phyloP scores from a whole-genome alignment of 495 filamentous ascomycete genomes.

The Tuber calosporum region DNA sequence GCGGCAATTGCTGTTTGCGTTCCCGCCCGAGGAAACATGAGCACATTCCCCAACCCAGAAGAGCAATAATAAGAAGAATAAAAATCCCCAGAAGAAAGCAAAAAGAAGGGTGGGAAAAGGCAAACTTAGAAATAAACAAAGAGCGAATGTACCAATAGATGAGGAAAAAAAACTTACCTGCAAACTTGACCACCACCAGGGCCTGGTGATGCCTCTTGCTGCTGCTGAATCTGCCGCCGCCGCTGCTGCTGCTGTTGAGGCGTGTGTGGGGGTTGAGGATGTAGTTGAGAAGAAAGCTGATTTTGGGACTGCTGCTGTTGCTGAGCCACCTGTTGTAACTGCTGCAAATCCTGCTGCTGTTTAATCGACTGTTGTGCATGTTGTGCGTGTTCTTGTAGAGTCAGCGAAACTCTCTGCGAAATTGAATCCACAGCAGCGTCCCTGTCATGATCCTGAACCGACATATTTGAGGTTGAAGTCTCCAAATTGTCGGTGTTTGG shows the following conservation, averaged over 20 bases:
- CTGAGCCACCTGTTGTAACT: constrained; percentile 30
- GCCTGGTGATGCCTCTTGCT: constrained; percentile 18
- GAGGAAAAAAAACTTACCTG: constrained; percentile 25
- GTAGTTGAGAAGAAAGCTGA: constrained; percentile 9
- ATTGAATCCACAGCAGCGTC: constrained; percentile 21
- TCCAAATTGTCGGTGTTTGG: constrained; percentile 24
- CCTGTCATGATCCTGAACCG: constrained; percentile 39
- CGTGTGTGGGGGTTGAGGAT: constrained; percentile 12
- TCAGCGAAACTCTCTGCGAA: constrained; percentile 16
- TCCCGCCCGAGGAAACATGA: constrained; percentile 7
- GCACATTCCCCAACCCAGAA: not conserved
- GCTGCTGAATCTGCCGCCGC: not conserved
- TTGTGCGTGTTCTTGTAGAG: constrained; percentile 22
- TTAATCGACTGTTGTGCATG: constrained; percentile 16
- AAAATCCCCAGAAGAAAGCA: not conserved
- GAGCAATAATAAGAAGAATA: constrained; percentile 8
- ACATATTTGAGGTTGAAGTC: constrained; percentile 18
- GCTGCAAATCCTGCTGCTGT: constrained; percentile 35
- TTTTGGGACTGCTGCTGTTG: constrained; percentile 28
- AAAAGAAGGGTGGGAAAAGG: not conserved
- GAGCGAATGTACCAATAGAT: constrained; percentile 11
- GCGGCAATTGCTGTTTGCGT: constrained; percentile 69
- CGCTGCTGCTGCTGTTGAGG: constrained; percentile 18
- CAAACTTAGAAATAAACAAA: constrained; percentile 1
- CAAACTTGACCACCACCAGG: constrained; percentile 30